phyloP scores from a whole-genome alignment of 2,329 filamentous ascomycete genomes.

The Sclerotinia spermophila region DNA sequence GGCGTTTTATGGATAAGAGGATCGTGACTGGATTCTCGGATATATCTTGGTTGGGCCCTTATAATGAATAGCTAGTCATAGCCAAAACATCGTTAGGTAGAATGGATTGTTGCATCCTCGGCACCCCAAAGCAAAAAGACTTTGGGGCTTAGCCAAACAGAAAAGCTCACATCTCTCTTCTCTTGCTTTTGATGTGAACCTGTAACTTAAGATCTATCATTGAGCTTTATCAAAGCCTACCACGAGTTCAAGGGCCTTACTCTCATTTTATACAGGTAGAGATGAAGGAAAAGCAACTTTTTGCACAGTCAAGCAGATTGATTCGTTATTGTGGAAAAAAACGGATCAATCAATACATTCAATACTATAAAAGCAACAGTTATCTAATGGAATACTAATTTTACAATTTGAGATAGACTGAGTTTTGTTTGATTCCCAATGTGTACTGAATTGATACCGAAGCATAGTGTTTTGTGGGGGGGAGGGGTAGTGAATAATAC shows the following conservation, averaged over 20 bases:
- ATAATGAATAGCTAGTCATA: conserved; percentile 13
- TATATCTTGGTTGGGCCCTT: conserved; percentile 14
- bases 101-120: conserved; percentile 30
- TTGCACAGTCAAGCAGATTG: background rate
- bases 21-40: conserved; percentile 12
- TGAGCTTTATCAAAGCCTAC: background rate
- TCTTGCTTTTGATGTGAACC: background rate
- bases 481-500: background rate
- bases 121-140: conserved; percentile 32
- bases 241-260: background rate
- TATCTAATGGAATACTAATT: background rate
- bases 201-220: no score
- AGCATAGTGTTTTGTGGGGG: conserved; percentile 1
- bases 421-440: background rate
- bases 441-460: background rate
- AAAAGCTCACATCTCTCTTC: background rate
- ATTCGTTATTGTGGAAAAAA: background rate
- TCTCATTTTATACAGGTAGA: no score
- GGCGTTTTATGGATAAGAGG: conserved; percentile 24
- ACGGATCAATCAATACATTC: background rate
- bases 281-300: background rate
- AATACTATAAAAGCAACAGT: background rate
- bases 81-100: conserved; percentile 23
- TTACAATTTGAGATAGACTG: background rate
- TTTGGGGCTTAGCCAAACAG: conserved; percentile 22